Percentiles rank a stretch among this genome's conserved stretches.
phyloP scores from a whole-genome alignment of 2,329 filamentous ascomycete species.

The Sporothrix schenckii region DNA sequence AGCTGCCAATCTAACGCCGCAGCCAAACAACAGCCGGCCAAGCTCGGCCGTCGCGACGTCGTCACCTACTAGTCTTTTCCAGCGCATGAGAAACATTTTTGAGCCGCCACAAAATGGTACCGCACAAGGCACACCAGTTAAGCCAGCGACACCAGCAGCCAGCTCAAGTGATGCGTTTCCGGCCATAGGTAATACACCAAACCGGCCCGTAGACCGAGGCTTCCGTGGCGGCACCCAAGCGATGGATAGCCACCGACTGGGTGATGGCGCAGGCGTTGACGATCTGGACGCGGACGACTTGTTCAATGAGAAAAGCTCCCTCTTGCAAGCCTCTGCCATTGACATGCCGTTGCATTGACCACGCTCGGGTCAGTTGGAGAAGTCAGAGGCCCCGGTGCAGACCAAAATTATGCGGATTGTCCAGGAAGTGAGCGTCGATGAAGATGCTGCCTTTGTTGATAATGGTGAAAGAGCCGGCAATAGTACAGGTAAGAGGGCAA shows the following conservation, averaged over 20 bases:
- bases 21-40: constrained; percentile 22
- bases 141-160: neutral
- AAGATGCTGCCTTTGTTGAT: neutral
- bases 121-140: neutral
- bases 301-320: constrained; percentile 41
- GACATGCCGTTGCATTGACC: constrained; percentile 42
- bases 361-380: constrained; percentile 41
- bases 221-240: constrained; percentile 18
- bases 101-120: constrained; percentile 38
- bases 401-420: constrained; percentile 2
- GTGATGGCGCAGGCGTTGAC: constrained; percentile 28
- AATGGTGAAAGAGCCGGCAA: neutral
- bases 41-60: constrained; percentile 33
- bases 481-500: neutral
- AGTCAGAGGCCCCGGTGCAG: constrained; percentile 26
- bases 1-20: neutral
- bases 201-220: constrained; percentile 33
- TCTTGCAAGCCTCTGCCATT: constrained; percentile 38
- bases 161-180: constrained; percentile 36
- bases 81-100: constrained; percentile 49
- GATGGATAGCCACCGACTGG: neutral
- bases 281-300: constrained; percentile 34
- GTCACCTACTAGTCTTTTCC: constrained; percentile 43
- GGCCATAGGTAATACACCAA: constrained; percentile 35
- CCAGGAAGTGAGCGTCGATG: neutral